Base-by-base conservation (phyloP, 148 eudicot genomes). In the Rhododendron griersonianum region DNA sequence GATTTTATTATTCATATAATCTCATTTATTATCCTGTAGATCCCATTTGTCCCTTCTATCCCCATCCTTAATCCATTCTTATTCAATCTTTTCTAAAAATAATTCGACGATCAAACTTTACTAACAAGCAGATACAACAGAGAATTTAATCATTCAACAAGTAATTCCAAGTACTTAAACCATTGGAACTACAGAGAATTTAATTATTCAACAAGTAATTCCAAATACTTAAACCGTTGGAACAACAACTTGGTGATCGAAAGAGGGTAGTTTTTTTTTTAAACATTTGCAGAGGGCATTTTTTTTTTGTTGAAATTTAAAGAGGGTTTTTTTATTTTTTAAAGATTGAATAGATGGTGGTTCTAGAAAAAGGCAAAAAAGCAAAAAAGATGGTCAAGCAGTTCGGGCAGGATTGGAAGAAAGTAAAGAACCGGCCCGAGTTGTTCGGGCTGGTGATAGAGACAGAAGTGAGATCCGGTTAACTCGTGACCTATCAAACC, bases 391-490 rank as follows among this genome's bases (percentile, higher is more conserved):
- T 39, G 81, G 25, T 30, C 21, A 69, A 84, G 83, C 85, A 81
- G 82, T 73, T 69, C 16, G 53, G 80, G 63, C 85, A 69, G 88
- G 28, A 69, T 63, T 44, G 87, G 23, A 80, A 25, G 88, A 35
- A 55, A n/a, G 50, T 25, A 25, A 21, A 81, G 75, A 47, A 59
- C 25, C 45, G 45, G 45, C 45, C n/a, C 41, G 69, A 84, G 71
- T 18, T 81, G n/a, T 28, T 11, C 25, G 55, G 87, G 87, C 39
- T 71, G 84, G n/a, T 5, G 50, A 21, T 23, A 18, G 48, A 23
- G 80, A 21, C 25, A 44, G 50, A 44, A 41, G 87, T 23, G 84
- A 85, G 88, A 87, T 53, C 85, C 81, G 59, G 44, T 19, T 79
- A 28, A 48, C 33, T 25, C 5, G 82, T 80, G 82, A 80, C 57